phyloP scores from a whole-genome alignment of 2,329 filamentous ascomycete species.

The Arthrocladium fulminans region DNA sequence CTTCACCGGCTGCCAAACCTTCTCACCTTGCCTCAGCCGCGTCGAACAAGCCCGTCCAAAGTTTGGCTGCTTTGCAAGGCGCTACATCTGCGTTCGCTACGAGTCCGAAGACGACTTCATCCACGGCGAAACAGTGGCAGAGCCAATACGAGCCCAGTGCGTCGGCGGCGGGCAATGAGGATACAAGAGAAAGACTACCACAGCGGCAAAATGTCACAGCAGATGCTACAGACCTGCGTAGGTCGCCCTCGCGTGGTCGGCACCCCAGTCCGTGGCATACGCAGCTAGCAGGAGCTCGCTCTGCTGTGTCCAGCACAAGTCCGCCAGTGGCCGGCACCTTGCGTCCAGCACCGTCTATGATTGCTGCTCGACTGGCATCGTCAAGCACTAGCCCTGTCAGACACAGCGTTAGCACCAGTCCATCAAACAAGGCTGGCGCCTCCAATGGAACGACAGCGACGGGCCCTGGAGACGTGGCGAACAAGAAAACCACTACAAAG shows the following conservation, averaged over 20 bases:
- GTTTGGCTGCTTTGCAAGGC: slow-evolving; percentile 18
- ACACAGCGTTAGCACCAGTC: background rate
- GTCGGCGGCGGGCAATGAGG: background rate
- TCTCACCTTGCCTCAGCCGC: slow-evolving; percentile 12
- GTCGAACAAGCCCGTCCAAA: slow-evolving; percentile 10
- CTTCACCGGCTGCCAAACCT: slow-evolving; percentile 22
- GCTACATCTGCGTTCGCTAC: slow-evolving; percentile 18
- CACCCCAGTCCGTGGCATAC: background rate
- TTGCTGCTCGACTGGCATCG: slow-evolving; percentile 4
- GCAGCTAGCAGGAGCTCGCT: background rate
- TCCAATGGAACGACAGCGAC: background rate
- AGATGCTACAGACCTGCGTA: background rate
- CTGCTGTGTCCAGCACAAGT: background rate
- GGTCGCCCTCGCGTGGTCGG: slow-evolving; percentile 4
- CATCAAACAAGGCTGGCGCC: background rate
- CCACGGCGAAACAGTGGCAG: background rate
- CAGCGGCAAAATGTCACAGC: background rate
- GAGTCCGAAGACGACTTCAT: background rate
- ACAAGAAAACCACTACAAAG: background rate
- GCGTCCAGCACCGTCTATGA: background rate
- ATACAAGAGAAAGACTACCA: slow-evolving; percentile 2
- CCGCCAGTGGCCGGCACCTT: background rate
- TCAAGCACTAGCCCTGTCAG: slow-evolving; percentile 7
- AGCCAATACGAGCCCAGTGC: background rate
- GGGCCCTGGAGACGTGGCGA: background rate